Conservation (phyloP, 2,329 filamentous ascomycete species). For the Hortaea werneckii region DNA sequence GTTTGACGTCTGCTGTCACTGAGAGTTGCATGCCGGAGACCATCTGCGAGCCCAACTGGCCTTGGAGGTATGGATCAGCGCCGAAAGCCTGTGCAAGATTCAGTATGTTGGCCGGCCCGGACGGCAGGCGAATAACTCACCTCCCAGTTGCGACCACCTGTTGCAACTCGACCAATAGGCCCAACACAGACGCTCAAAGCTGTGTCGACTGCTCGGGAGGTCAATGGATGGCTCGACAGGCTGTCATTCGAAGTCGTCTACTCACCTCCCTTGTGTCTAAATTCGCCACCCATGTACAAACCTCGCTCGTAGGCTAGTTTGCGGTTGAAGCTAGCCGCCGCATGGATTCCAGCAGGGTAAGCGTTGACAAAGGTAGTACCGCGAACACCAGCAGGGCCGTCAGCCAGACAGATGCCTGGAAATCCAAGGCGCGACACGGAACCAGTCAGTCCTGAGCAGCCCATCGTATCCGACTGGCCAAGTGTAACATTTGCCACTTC, state of each 20-base stretch:
- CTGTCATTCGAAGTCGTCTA: background rate
- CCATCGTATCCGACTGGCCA: slow-evolving; percentile 6
- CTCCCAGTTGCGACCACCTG: no score
- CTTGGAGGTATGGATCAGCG: no score
- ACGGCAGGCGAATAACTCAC: no score
- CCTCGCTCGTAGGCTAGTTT: slow-evolving; percentile 43
- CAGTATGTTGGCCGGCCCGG: no score
- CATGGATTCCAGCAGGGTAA: background rate
- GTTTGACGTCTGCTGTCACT: slow-evolving; percentile 30
- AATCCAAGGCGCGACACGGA: background rate
- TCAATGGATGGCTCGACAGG: no score
- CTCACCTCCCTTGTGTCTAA: slow-evolving; percentile 15
- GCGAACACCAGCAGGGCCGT: background rate
- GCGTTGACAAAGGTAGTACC: background rate
- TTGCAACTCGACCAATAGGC: slow-evolving; percentile 17
- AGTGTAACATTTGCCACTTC: slow-evolving; percentile 32
- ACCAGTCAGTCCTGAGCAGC: background rate
- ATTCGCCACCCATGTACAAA: slow-evolving; percentile 39
- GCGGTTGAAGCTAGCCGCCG: slow-evolving; percentile 42
- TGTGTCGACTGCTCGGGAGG: no score
- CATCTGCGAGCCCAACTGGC: no score
- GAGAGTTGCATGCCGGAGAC: no score
- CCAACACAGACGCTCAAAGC: slow-evolving; percentile 18
- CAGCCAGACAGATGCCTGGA: background rate
- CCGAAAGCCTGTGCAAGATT: slow-evolving; percentile 1